Evolutionary conservation across 805 yeast species (phyloP).

Genomic region (Schwanniomyces pseudopolymorphus): DNA sequence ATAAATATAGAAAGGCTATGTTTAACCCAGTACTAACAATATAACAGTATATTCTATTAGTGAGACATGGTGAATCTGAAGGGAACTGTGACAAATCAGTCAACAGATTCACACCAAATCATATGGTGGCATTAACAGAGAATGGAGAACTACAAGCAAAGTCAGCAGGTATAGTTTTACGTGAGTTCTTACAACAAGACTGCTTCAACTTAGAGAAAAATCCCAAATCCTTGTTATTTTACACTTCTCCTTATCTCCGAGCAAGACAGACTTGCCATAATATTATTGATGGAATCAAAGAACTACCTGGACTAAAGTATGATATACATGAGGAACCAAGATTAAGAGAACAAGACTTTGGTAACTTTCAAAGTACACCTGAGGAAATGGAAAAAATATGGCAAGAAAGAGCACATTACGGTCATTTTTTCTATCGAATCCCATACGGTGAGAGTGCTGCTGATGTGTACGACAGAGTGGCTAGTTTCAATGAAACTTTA

Average conservation of each 20-base stretch:
- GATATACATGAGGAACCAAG: slow-evolving; percentile 82
- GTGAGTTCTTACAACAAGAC: slow-evolving; percentile 33
- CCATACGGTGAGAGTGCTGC: slow-evolving; percentile 97
- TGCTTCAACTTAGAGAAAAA: slow-evolving; percentile 10
- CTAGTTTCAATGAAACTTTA: slow-evolving; percentile 84
- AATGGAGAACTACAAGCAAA: slow-evolving; percentile 66
- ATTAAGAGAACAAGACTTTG: slow-evolving; percentile 93
- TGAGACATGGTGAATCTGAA: slow-evolving; percentile 92
- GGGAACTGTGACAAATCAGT: slow-evolving; percentile 86
- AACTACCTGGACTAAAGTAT: slow-evolving; percentile 44
- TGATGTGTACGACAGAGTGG: slow-evolving; percentile 88
- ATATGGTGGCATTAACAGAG: slow-evolving; percentile 69
- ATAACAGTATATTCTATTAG: slow-evolving; percentile 64
- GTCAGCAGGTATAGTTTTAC: slow-evolving; percentile 56
- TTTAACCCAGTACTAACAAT: slow-evolving; percentile 6
- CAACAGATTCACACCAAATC: slow-evolving; percentile 77
- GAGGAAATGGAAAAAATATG: slow-evolving; percentile 79
- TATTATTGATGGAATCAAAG: slow-evolving; percentile 56
- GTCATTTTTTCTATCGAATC: slow-evolving; percentile 76
- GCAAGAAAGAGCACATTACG: slow-evolving; percentile 84
- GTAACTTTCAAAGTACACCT: slow-evolving; percentile 80
- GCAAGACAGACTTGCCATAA: slow-evolving; percentile 83
- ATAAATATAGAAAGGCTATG: not conserved
- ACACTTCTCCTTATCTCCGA: slow-evolving; percentile 83
- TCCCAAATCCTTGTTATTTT: slow-evolving; percentile 56